Evolutionary conservation across 257 asterid genomes (phyloP), one percentile per base, ranked within the genome.

Genomic region (Primulina eburnea): DNA sequence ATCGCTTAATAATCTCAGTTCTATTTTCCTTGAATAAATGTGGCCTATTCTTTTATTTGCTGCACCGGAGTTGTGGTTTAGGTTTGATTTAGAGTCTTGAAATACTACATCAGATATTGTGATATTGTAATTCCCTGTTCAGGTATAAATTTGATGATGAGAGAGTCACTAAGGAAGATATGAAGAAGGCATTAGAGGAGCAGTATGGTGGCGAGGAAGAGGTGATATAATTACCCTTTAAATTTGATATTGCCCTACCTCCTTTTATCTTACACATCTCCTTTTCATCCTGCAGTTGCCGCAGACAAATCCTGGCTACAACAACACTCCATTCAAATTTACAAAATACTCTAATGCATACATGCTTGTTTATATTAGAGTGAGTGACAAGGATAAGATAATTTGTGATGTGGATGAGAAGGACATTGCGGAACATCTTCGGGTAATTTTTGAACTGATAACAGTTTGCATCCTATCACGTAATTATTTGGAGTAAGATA

Each of bases 131-230:
- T 28, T 64, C 47, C 65, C 57, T 60, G 68, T 56, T 65, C 70
- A 87, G 92, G 92, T 87, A 78, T 77, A 84, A 84, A 72, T 87
- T 87, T 78, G 92, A 87, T 73, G 92, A 87, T 79, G 92, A 84
- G 72, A 80, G 88, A 71, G 92, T 84, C 62, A 84, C 92, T 24
- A 84, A 82, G 74, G 92, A 82, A 67, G 92, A 87, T 72, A 74
- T 81, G 76, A 81, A 79, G 60, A 82, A 84, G 76, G 90, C 83
- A 20, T 78, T 85, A 56, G 92, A 84, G 77, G 92, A 87, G 80
- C 92, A 84, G 77, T 87, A 79, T 82, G 92, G 92, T 68, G 92
- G 92, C 60, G 90, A 87, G 72, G 90, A 84, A 77, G 88, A 86
- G 84, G 89, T 84, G 77, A 63, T 50, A 40, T 47, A n/a, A 29